Percentiles rank a stretch among this genome's conserved stretches.
Evolutionary conservation across 1,284 basidiomycete species (phyloP).

Genomic region (Leucoagaricus sp.): DNA sequence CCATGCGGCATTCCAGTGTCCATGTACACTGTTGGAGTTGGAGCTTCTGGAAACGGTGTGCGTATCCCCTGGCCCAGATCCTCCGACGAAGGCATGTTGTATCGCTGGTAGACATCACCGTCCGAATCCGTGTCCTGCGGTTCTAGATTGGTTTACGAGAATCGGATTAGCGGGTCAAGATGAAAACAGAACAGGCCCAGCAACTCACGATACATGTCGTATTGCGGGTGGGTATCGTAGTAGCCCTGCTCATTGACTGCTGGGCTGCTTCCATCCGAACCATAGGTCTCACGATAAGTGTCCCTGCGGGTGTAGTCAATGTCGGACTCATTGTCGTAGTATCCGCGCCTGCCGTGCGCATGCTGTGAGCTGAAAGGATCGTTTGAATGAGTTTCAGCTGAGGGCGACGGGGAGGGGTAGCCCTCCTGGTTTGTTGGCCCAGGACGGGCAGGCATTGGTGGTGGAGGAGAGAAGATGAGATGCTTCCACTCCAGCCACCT

Average conservation of each 20-base stretch:
- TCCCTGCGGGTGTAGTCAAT: slow-evolving; percentile 55
- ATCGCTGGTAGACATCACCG: slow-evolving; percentile 69
- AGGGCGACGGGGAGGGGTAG: slow-evolving; percentile 45
- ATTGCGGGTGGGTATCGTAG: slow-evolving; percentile 63
- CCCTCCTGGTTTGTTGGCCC: slow-evolving; percentile 47
- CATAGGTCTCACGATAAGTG: slow-evolving; percentile 55
- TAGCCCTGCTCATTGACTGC: slow-evolving; percentile 43
- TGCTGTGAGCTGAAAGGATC: slow-evolving; percentile 57
- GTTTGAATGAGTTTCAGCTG: slow-evolving; percentile 40
- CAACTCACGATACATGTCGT: slow-evolving; percentile 61
- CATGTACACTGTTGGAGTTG: slow-evolving; percentile 60
- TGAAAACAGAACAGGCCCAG: slow-evolving; percentile 9
- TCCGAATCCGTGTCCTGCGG: slow-evolving; percentile 79
- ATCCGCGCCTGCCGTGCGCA: slow-evolving; percentile 39
- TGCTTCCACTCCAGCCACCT: slow-evolving; percentile 12
- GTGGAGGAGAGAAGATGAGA: slow-evolving; percentile 23
- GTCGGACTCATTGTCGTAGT: slow-evolving; percentile 80
- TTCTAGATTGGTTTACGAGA: slow-evolving; percentile 42
- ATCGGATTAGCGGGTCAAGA: slow-evolving; percentile 15
- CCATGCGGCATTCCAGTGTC: slow-evolving; percentile 53
- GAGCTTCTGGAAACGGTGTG: slow-evolving; percentile 61
- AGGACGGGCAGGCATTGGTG: slow-evolving; percentile 43
- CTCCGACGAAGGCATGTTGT: slow-evolving; percentile 66
- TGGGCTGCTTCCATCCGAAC: slow-evolving; percentile 67
- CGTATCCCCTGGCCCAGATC: slow-evolving; percentile 56